Evolutionary conservation across 331 rosid species (phyloP).

Genomic region (Arachis monticola): DNA sequence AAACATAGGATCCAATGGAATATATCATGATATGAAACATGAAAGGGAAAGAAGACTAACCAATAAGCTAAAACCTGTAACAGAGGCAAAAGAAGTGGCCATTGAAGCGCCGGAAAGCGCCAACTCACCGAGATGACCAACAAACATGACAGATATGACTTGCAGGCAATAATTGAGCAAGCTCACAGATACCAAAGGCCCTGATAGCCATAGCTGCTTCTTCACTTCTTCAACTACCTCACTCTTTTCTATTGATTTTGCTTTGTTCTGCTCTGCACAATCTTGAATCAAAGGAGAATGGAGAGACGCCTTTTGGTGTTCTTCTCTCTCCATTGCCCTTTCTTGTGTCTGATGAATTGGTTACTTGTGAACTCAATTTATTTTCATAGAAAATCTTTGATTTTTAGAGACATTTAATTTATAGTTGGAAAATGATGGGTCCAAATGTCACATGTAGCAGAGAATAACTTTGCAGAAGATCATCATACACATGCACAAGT

Average conservation of each 20-base stretch:
- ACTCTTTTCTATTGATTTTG: conserved; percentile 8
- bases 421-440: too few species aligned
- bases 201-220: conserved; percentile 84
- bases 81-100: conserved; percentile 74
- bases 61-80: conserved; percentile 80
- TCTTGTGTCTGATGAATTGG: not conserved
- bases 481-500: too few species aligned
- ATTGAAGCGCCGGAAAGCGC: conserved; percentile 77
- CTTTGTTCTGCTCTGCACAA: not conserved
- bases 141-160: conserved; percentile 78
- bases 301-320: conserved; percentile 26
- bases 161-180: conserved; percentile 51
- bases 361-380: not conserved
- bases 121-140: conserved; percentile 88
- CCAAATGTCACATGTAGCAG: too few species aligned
- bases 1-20: not conserved
- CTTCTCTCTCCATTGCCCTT: conserved; percentile 48
- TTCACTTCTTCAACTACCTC: conserved; percentile 58
- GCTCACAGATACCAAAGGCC: conserved; percentile 65
- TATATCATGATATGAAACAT: not conserved
- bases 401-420: too few species aligned
- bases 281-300: conserved; percentile 50
- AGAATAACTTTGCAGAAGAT: too few species aligned
- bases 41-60: conserved; percentile 42
- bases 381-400: too few species aligned